phyloP scores from a whole-genome alignment of 2,329 filamentous ascomycete species.

The Nemania bipapillata region DNA sequence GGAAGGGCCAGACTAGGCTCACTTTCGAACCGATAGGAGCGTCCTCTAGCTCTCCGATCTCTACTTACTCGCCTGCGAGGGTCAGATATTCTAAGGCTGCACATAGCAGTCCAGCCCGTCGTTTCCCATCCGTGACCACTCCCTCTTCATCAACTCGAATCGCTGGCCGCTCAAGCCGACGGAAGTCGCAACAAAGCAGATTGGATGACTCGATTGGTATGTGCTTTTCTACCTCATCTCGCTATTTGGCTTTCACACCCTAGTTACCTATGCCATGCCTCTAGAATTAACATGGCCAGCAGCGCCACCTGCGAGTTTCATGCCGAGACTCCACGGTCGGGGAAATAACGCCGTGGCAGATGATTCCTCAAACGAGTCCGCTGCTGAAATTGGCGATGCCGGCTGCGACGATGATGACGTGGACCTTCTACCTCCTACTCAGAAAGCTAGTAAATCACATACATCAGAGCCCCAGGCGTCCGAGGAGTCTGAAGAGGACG shows the following conservation, averaged over 20 bases:
- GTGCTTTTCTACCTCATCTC: conserved; percentile 21
- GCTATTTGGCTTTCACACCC: neutral
- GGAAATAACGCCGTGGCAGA: conserved; percentile 14
- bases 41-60: conserved; percentile 39
- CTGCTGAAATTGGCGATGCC: conserved; percentile 40
- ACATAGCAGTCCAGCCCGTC: conserved; percentile 35
- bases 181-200: conserved; percentile 35
- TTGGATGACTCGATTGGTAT: conserved; percentile 37
- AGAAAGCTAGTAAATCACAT: conserved; percentile 18
- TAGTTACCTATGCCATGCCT: neutral
- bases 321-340: conserved; percentile 41
- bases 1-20: conserved; percentile 48
- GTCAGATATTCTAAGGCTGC: conserved; percentile 45
- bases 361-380: conserved; percentile 47
- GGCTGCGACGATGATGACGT: conserved; percentile 41
- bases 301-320: conserved; percentile 44
- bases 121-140: conserved; percentile 15
- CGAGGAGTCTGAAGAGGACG: too few species aligned
- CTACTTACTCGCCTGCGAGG: conserved; percentile 45
- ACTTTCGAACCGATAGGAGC: conserved; percentile 48
- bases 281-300: conserved; percentile 23
- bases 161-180: conserved; percentile 20
- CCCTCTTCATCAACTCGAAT: conserved; percentile 13
- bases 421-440: conserved; percentile 38
- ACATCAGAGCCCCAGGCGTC: conserved; percentile 14